Base-by-base conservation (phyloP, 495 filamentous ascomycete species). In the Glonium stellatum region DNA sequence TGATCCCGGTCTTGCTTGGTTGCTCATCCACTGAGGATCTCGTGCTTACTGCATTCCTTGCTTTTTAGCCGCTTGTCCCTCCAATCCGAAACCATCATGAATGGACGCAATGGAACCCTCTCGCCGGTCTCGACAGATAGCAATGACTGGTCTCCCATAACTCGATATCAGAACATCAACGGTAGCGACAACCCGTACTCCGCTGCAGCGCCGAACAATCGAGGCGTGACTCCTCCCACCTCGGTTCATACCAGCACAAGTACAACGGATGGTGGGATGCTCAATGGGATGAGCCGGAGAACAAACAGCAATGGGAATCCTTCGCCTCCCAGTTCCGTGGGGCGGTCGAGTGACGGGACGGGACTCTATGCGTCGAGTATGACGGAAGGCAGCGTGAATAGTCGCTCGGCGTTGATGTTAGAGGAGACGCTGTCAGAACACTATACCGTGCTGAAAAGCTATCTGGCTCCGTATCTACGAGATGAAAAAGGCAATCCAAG, bases 291-390 rank as follows among this genome's bases (percentile, higher is more conserved):
- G 64, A 11, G 39, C 60, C 8, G 42, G 21, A 54, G 46, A 54
- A 18, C 22, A 34, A 19, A 27, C 67, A 67, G 50, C 70, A 75
- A 60, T 61, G 86, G 82, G 31, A 82, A 84, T 61, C 88, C 88
- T 49, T 96, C 92, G 23, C 92, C 92, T 21, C 92, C 92, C 31
- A 84, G 80, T 66, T 96, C 92, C 12, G 81, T 96, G 65, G 87
- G 88, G 56, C 80, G 92, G 60, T 95, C 90, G 42, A 87, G 84
- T 55, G 77, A 82, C 68, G 90, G 88, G 19, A 88, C 87, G 10
- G 82, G 78, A 10, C 67, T 84, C 23, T 88, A 87, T 60, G 75
- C 84, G 2, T 77, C 84, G 44, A 84, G 80, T 67, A 85, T 70
- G 76, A 79, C 57, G 12, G 64, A 63, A 73, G 80, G 64, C 15